Percentiles rank a stretch among this genome's conserved stretches.
These are phyloP conservation scores for Steccherinum ochraceum DNA, from an alignment of 768 basidiomycete genomes.

Conservation along the genomic window DNA sequence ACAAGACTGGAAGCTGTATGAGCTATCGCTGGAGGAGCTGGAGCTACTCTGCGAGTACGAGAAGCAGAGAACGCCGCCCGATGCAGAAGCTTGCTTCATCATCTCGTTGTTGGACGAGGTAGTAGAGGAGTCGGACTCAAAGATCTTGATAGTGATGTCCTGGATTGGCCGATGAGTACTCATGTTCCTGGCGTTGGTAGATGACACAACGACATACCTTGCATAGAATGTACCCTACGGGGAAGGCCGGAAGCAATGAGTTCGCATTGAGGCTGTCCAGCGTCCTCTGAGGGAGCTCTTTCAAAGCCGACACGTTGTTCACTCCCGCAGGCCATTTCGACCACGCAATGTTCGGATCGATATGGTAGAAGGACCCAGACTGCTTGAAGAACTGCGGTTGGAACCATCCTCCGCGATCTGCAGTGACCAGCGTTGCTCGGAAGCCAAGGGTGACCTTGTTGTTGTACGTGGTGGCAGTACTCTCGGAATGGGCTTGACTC, in stretches of 20 bases:
- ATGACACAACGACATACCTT: neutral
- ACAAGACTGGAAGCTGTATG: neutral
- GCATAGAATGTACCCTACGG: neutral
- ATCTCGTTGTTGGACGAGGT: neutral
- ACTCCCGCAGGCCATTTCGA: neutral
- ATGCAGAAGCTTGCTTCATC: neutral
- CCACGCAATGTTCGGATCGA: neutral
- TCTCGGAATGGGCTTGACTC: neutral
- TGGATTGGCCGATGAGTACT: neutral
- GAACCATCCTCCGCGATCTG: conserved; percentile 7
- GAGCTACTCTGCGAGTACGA: neutral
- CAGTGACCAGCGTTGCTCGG: conserved; percentile 1
- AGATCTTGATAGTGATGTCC: neutral
- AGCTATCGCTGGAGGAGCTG: neutral
- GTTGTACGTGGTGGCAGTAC: neutral
- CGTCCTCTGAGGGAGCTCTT: neutral
- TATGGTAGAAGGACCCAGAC: conserved; percentile 1
- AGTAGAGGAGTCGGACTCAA: neutral
- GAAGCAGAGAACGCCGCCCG: neutral
- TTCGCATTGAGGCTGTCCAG: neutral
- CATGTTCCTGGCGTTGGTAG: neutral
- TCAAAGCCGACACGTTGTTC: neutral
- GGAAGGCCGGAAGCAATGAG: neutral
- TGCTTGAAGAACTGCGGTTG: conserved; percentile 8
- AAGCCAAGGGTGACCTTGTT: neutral